These are phyloP conservation scores for Lenwebbia sp. DNA, from an alignment of 345 rosid genomes.

Conservation along the genomic window DNA sequence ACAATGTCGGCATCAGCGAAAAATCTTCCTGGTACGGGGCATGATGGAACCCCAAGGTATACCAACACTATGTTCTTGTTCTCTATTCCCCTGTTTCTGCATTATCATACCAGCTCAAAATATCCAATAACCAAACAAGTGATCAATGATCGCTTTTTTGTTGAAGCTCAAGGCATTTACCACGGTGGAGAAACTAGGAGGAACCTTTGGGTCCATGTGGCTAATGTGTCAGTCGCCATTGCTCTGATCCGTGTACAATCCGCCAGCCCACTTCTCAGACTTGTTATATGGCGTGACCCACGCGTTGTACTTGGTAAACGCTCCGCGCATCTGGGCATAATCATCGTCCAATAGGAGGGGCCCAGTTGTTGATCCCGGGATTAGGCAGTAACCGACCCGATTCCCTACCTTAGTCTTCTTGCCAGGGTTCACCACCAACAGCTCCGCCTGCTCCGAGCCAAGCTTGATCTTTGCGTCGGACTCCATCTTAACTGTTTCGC, in stretches of 20 bases:
- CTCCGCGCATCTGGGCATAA: constrained; percentile 54
- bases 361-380: constrained; percentile 31
- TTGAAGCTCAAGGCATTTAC: not conserved
- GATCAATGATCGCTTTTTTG: not conserved
- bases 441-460: constrained; percentile 41
- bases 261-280: constrained; percentile 82
- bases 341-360: constrained; percentile 51
- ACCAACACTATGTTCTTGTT: constrained; percentile 73
- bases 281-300: constrained; percentile 77
- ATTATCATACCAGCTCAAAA: not conserved
- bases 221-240: constrained; percentile 66
- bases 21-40: constrained; percentile 75
- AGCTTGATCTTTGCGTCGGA: constrained; percentile 40
- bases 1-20: constrained; percentile 58
- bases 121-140: not conserved
- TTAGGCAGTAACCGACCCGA: constrained; percentile 52
- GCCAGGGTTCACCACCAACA: constrained; percentile 49
- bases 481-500: constrained; percentile 55
- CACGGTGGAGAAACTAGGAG: too few species aligned
- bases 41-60: constrained; percentile 71
- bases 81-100: constrained; percentile 59
- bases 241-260: constrained; percentile 56
- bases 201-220: constrained; percentile 59
- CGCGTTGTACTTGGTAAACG: constrained; percentile 47
- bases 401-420: constrained; percentile 55